Percentiles rank a stretch among this genome's conserved stretches.
phyloP scores from a whole-genome alignment of 371 early-diverging fungal genomes.

The Conidiobolus incongruus region DNA sequence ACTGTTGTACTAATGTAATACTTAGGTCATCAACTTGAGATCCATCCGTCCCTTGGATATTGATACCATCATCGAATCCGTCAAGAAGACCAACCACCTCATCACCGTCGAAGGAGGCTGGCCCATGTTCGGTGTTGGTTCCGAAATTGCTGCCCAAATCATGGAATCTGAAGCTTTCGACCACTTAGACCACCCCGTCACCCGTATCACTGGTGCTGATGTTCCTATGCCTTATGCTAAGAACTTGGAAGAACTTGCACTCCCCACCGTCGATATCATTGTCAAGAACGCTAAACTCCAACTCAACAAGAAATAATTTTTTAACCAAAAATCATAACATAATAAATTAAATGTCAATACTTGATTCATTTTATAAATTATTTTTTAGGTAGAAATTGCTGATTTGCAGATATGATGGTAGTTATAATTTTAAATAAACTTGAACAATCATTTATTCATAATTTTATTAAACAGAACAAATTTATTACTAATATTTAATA shows the following conservation, averaged over 20 bases:
- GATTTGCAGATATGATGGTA: too few relatives aligned
- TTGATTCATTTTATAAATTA: too few relatives aligned
- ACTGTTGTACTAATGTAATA: conserved; percentile 11
- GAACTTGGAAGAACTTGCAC: conserved; percentile 79
- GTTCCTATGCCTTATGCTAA: conserved; percentile 96
- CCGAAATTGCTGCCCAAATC: conserved; percentile 91
- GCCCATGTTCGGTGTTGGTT: conserved; percentile 93
- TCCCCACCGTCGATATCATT: conserved; percentile 78
- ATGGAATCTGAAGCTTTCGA: conserved; percentile 93
- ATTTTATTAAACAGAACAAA: too few relatives aligned
- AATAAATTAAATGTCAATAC: too few relatives aligned
- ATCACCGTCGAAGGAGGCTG: conserved; percentile 96
- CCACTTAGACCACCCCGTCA: conserved; percentile 88
- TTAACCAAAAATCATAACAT: too few relatives aligned
- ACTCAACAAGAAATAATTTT: conserved; percentile 4
- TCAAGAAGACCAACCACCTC: conserved; percentile 95
- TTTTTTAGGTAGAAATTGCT: too few relatives aligned
- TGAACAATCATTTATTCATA: too few relatives aligned
- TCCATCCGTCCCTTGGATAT: conserved; percentile 95
- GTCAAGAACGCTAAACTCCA: conserved; percentile 40
- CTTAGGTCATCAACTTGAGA: conserved; percentile 90
- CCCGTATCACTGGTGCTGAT: conserved; percentile 93
- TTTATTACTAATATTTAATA: too few relatives aligned
- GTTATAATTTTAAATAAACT: too few relatives aligned
- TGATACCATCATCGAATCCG: conserved; percentile 71